A percentile compares a stretch with the other conserved stretches of the same genome.
phyloP scores from a whole-genome alignment of 164 flowering plant genomes.

The Brasenia schreberi region DNA sequence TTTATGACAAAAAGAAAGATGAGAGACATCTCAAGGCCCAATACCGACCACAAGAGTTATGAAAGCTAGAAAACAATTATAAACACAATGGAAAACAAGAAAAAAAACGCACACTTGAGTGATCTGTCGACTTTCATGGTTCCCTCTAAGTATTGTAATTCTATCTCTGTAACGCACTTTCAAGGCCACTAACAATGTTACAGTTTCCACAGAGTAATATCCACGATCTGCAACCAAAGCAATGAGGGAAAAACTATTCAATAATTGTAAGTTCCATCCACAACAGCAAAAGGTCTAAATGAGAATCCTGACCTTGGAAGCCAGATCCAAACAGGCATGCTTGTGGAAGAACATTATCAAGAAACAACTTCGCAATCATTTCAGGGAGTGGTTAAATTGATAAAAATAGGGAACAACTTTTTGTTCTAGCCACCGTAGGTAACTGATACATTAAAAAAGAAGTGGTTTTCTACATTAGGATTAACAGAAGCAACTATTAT shows the following conservation, averaged over 20 bases:
- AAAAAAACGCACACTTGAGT: slow-evolving; percentile 32
- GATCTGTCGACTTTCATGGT: slow-evolving; percentile 38
- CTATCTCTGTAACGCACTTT: slow-evolving; percentile 42
- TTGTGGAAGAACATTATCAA: no score
- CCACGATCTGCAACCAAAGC: slow-evolving; percentile 32
- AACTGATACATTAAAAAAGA: no score
- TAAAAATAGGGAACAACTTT: no score
- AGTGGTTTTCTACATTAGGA: no score
- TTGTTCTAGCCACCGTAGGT: no score
- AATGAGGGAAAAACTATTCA: neutral
- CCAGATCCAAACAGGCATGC: neutral
- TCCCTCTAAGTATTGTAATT: slow-evolving; percentile 33
- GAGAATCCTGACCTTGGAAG: neutral
- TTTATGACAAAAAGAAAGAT: no score
- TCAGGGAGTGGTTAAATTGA: neutral
- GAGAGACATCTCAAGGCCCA: neutral
- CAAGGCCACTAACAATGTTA: slow-evolving; percentile 32
- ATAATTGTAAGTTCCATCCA: neutral
- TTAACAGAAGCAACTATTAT: no score
- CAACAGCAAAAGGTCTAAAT: neutral
- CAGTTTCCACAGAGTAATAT: slow-evolving; percentile 40
- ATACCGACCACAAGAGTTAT: neutral
- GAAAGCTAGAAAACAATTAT: neutral
- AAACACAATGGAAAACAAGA: neutral
- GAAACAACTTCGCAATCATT: no score